phyloP scores from a whole-genome alignment of 305 asterid species.

The Petunia hybrid region DNA sequence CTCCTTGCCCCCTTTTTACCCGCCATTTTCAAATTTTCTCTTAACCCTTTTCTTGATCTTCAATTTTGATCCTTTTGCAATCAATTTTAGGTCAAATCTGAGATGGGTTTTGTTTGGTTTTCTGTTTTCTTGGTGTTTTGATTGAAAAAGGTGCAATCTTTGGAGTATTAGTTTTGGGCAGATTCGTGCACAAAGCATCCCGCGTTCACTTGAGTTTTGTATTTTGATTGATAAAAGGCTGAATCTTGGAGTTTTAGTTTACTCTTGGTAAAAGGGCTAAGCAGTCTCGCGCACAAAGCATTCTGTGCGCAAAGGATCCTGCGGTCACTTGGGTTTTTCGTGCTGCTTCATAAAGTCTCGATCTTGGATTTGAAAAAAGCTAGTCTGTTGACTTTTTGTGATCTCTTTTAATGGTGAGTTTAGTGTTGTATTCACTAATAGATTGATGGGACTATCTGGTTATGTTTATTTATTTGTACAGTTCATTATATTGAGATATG shows the following conservation, averaged over 20 bases:
- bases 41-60: neutral
- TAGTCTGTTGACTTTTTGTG: neutral
- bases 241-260: conserved; percentile 8
- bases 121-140: conserved; percentile 21
- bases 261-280: neutral
- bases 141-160: neutral
- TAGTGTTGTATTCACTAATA: neutral
- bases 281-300: too few species aligned
- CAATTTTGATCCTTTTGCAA: neutral
- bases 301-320: neutral
- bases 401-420: conserved; percentile 21
- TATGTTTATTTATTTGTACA: neutral
- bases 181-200: too few species aligned
- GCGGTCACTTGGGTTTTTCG: neutral
- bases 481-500: conserved; percentile 22
- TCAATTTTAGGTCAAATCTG: neutral
- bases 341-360: neutral
- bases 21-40: conserved; percentile 23
- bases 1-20: conserved; percentile 22
- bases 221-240: too few species aligned
- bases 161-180: too few species aligned
- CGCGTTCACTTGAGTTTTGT: too few species aligned
- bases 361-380: conserved; percentile 10
- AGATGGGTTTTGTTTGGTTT: conserved; percentile 12
- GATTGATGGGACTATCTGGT: neutral